Conservation (phyloP, 2,329 filamentous ascomycete genomes). For the Sporothrix mexicana region DNA sequence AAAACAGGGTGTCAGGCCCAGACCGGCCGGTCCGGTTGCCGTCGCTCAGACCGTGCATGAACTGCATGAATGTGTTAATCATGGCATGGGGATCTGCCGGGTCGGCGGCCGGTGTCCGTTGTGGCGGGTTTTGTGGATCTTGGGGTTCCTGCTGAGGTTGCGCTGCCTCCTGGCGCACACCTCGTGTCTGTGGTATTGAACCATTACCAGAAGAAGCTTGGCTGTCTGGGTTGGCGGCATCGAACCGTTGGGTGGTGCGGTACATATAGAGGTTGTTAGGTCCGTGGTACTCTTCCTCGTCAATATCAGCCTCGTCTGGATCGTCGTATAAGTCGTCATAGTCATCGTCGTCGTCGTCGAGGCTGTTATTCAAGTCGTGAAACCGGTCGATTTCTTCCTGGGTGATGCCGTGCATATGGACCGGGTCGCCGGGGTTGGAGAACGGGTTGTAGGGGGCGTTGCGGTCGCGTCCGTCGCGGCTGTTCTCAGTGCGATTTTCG, state of each 20-base stretch:
- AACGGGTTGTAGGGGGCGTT: constrained; percentile 9
- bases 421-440: not conserved
- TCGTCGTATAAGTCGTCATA: constrained; percentile 46
- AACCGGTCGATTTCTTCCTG: not conserved
- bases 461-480: not conserved
- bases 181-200: not conserved
- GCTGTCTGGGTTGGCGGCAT: not conserved
- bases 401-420: not conserved
- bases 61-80: constrained; percentile 51
- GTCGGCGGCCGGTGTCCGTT: constrained; percentile 34
- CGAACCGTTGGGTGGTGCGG: constrained; percentile 43
- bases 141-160: constrained; percentile 13
- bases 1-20: constrained; percentile 34
- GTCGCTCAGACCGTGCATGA: constrained; percentile 47
- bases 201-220: no score
- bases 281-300: constrained; percentile 53
- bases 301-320: constrained; percentile 64
- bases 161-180: constrained; percentile 3
- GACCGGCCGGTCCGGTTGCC: constrained; percentile 35
- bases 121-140: constrained; percentile 25
- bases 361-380: not conserved
- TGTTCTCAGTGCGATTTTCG: not conserved
- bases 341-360: not conserved
- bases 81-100: constrained; percentile 46
- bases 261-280: constrained; percentile 51